These are phyloP conservation scores for Telfairia occidentalis DNA, from an alignment of 331 rosid species.

Conservation along the genomic window DNA sequence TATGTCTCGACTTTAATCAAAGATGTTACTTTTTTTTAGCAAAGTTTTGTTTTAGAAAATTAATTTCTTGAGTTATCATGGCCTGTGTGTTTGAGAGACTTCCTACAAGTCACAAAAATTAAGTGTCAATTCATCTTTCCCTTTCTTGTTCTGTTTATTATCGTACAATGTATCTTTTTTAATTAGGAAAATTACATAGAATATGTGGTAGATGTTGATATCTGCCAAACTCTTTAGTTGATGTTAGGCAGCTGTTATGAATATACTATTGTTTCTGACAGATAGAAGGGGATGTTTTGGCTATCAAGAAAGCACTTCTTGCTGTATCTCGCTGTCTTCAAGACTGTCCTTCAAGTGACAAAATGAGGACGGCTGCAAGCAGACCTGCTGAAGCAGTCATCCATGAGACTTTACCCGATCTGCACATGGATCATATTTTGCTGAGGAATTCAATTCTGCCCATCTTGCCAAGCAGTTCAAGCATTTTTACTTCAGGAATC, in stretches of 20 bases:
- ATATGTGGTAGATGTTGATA: neutral
- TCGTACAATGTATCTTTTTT: neutral
- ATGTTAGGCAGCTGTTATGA: neutral
- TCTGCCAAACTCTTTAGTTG: neutral
- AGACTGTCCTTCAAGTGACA: slow-evolving; percentile 42
- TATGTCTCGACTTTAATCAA: neutral
- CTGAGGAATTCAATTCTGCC: slow-evolving; percentile 40
- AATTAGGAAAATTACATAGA: no score
- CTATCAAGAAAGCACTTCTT: slow-evolving; percentile 77
- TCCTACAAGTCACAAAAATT: neutral
- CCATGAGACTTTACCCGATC: slow-evolving; percentile 34
- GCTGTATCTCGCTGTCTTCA: slow-evolving; percentile 75
- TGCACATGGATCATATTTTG: slow-evolving; percentile 34
- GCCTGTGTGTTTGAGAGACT: neutral
- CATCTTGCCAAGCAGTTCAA: slow-evolving; percentile 38
- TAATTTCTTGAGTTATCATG: neutral
- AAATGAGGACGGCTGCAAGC: slow-evolving; percentile 36
- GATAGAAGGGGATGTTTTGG: slow-evolving; percentile 80
- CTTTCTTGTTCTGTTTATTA: neutral
- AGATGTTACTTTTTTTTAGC: no score
- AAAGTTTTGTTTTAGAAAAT: neutral
- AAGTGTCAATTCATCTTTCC: neutral
- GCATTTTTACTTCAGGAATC: slow-evolving; percentile 45
- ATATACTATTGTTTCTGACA: slow-evolving; percentile 24
- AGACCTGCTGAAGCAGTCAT: slow-evolving; percentile 45